Percentiles rank a stretch among this genome's conserved stretches.
Evolutionary conservation across 2,329 filamentous ascomycete genomes (phyloP).

Genomic region (Biscogniauxia marginata): DNA sequence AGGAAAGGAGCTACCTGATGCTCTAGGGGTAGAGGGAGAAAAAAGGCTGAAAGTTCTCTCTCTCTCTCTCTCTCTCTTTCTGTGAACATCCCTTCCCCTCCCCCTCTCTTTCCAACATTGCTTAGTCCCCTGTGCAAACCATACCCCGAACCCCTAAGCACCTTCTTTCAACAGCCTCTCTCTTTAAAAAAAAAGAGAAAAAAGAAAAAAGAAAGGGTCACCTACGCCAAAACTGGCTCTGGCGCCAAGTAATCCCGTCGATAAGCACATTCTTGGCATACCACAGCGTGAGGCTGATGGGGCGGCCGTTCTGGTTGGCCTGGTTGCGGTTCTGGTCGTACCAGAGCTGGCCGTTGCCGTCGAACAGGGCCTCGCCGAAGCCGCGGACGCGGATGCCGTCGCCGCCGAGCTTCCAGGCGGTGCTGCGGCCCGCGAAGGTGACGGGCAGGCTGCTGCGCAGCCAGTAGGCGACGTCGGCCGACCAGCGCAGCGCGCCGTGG

Average conservation of each 20-base stretch:
- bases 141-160: background rate
- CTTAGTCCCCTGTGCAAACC: no score
- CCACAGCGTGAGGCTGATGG: constrained; percentile 46
- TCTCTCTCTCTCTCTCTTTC: no score
- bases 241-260: constrained; percentile 44
- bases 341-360: constrained; percentile 46
- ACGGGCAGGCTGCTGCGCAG: constrained; percentile 44
- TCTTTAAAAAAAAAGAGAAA: background rate
- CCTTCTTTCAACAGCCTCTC: background rate
- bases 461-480: constrained; percentile 45
- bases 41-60: no score
- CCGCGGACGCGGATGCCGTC: constrained; percentile 47
- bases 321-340: constrained; percentile 42
- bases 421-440: constrained; percentile 48
- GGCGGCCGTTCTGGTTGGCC: constrained; percentile 43
- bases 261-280: constrained; percentile 43
- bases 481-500: constrained; percentile 45
- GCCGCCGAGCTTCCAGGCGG: constrained; percentile 50
- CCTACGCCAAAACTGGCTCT: constrained; percentile 49
- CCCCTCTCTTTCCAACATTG: no score
- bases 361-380: constrained; percentile 45
- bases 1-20: no score
- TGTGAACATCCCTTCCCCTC: no score
- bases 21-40: no score
- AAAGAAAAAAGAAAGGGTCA: constrained; percentile 28